These are phyloP conservation scores for Triticum urartu DNA, from an alignment of 176 grass and related monocot species.

Conservation along the genomic window DNA sequence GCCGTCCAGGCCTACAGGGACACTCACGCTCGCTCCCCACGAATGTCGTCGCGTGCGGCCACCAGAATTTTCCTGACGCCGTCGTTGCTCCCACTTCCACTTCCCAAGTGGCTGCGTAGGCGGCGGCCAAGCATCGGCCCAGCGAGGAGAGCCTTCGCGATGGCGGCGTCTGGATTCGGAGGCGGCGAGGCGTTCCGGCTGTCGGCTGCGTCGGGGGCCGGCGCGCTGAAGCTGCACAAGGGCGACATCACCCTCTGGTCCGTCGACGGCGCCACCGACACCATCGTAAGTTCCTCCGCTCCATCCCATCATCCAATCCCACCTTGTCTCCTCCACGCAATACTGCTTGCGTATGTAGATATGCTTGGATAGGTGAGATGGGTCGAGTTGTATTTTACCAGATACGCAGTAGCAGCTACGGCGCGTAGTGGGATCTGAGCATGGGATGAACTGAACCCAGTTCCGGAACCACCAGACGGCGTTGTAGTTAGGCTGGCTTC, in stretches of 20 bases:
- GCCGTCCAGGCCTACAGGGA: background rate
- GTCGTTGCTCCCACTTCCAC: slow-evolving; percentile 24
- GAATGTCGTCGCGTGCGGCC: slow-evolving; percentile 33
- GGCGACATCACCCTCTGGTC: slow-evolving; percentile 84
- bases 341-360: too few species aligned
- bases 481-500: background rate
- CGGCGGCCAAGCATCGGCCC: slow-evolving; percentile 7
- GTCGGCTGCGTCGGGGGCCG: slow-evolving; percentile 45
- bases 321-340: background rate
- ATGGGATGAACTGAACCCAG: background rate
- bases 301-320: background rate
- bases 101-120: background rate
- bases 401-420: too few species aligned
- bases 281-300: slow-evolving; percentile 53
- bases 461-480: background rate
- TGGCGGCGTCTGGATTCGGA: slow-evolving; percentile 42
- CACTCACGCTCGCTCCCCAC: background rate
- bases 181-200: slow-evolving; percentile 47
- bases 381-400: too few species aligned
- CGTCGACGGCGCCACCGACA: slow-evolving; percentile 78
- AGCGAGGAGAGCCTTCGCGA: slow-evolving; percentile 32
- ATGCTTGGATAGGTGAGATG: too few species aligned
- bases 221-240: slow-evolving; percentile 69
- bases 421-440: too few species aligned
- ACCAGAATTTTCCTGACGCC: slow-evolving; percentile 38